phyloP scores from a whole-genome alignment of 1,139 yeast genomes.

The Suhomyces yuchorum region DNA sequence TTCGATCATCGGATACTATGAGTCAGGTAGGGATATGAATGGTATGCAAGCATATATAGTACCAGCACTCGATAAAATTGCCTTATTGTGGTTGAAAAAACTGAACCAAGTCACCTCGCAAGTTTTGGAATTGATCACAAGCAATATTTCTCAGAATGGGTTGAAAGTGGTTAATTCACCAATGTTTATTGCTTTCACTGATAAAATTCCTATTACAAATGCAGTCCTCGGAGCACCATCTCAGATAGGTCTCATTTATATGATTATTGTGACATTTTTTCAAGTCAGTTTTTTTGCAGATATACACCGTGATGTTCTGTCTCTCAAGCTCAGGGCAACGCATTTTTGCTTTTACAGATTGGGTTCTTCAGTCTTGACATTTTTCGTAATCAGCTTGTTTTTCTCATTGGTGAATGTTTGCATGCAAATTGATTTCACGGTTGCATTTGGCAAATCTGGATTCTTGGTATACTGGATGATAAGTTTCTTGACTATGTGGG shows the following conservation, averaged over 20 bases:
- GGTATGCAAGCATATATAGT: conserved; percentile 32
- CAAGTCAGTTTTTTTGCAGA: conserved; percentile 20
- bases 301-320: conserved; percentile 16
- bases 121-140: conserved; percentile 12
- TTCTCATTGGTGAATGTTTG: conserved; percentile 45
- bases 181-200: conserved; percentile 41
- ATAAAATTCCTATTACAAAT: conserved; percentile 53
- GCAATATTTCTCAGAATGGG: conserved; percentile 18
- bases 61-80: conserved; percentile 25
- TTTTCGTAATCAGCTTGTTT: conserved; percentile 39
- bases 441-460: conserved; percentile 44
- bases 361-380: conserved; percentile 31
- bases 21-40: conserved; percentile 45
- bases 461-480: conserved; percentile 50
- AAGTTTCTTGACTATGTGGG: conserved; percentile 44
- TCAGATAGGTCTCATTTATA: conserved; percentile 75
- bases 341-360: conserved; percentile 39
- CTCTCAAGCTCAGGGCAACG: conserved; percentile 28
- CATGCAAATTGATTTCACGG: conserved; percentile 44
- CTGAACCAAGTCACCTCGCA: conserved; percentile 14
- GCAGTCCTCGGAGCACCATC: conserved; percentile 61
- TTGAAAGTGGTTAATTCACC: conserved; percentile 33
- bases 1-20: conserved; percentile 32
- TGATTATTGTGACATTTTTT: conserved; percentile 64
- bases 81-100: conserved; percentile 21